A percentile compares a stretch with the other conserved stretches of the same genome.
Conservation (phyloP, 805 yeast genomes). For the Nakazawaea laoshanensis region DNA sequence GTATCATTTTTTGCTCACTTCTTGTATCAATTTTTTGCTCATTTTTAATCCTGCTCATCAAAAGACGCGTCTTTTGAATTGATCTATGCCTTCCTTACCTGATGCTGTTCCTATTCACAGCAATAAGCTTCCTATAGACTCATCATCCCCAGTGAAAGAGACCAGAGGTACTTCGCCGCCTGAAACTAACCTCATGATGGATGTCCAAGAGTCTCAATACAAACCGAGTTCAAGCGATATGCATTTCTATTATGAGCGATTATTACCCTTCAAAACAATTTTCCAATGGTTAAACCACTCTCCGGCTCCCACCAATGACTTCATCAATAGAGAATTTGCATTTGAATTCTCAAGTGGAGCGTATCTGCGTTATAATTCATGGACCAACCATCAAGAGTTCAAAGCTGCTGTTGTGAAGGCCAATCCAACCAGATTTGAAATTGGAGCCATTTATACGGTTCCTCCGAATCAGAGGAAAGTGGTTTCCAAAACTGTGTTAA, state of each 20-base stretch:
- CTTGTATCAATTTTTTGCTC: neutral
- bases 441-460: slow-evolving; percentile 85
- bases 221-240: slow-evolving; percentile 51
- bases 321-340: slow-evolving; percentile 88
- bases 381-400: slow-evolving; percentile 56
- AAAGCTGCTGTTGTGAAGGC: slow-evolving; percentile 65
- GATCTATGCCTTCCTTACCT: slow-evolving; percentile 9
- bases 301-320: slow-evolving; percentile 63
- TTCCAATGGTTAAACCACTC: slow-evolving; percentile 89
- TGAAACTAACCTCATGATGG: slow-evolving; percentile 1
- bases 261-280: slow-evolving; percentile 71
- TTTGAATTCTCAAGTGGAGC: slow-evolving; percentile 83
- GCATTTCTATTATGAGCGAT: slow-evolving; percentile 58
- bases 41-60: neutral
- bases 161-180: slow-evolving; percentile 8
- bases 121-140: neutral
- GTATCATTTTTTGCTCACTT: too few relatives aligned
- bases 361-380: slow-evolving; percentile 85
- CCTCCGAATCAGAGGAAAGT: slow-evolving; percentile 83
- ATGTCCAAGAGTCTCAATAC: slow-evolving; percentile 10
- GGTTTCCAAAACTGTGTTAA: slow-evolving; percentile 67
- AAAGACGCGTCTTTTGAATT: slow-evolving; percentile 2
- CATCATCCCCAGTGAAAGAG: slow-evolving; percentile 6
- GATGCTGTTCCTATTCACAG: slow-evolving; percentile 2
- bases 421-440: slow-evolving; percentile 86